phyloP scores from a whole-genome alignment of 1,139 yeast species.

The Protomyces gravidus region DNA sequence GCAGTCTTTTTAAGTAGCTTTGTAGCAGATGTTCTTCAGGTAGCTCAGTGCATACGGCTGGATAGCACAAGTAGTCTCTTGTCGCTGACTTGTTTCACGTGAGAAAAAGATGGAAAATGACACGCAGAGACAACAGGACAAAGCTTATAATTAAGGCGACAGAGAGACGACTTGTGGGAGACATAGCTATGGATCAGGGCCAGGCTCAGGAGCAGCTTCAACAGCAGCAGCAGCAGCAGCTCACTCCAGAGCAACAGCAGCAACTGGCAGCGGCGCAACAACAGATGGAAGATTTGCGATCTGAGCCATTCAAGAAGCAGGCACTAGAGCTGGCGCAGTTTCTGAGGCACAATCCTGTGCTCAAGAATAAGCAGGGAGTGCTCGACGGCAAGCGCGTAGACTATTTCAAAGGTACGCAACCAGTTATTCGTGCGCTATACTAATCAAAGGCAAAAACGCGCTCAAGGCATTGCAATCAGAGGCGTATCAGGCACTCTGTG shows the following conservation, averaged over 20 bases:
- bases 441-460: slow-evolving; percentile 57
- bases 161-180: too few relatives aligned
- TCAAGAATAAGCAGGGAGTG: slow-evolving; percentile 78
- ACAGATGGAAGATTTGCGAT: slow-evolving; percentile 21
- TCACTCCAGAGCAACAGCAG: slow-evolving; percentile 48
- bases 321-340: slow-evolving; percentile 66
- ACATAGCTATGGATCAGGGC: too few relatives aligned
- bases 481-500: slow-evolving; percentile 59
- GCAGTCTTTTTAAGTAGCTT: neutral
- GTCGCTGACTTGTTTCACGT: too few relatives aligned
- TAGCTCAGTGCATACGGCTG: too few relatives aligned
- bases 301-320: slow-evolving; percentile 22
- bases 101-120: too few relatives aligned
- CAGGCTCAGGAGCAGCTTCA: too few relatives aligned
- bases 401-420: slow-evolving; percentile 62
- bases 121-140: too few relatives aligned
- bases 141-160: too few relatives aligned
- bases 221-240: slow-evolving; percentile 43
- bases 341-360: slow-evolving; percentile 57
- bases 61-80: too few relatives aligned
- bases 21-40: too few relatives aligned
- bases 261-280: slow-evolving; percentile 15
- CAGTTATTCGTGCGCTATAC: too few relatives aligned
- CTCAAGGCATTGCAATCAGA: slow-evolving; percentile 70
- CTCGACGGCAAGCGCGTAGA: slow-evolving; percentile 66